These are phyloP conservation scores for Diaporthe velutina DNA, from an alignment of 2,329 filamentous ascomycete species.

Conservation along the genomic window DNA sequence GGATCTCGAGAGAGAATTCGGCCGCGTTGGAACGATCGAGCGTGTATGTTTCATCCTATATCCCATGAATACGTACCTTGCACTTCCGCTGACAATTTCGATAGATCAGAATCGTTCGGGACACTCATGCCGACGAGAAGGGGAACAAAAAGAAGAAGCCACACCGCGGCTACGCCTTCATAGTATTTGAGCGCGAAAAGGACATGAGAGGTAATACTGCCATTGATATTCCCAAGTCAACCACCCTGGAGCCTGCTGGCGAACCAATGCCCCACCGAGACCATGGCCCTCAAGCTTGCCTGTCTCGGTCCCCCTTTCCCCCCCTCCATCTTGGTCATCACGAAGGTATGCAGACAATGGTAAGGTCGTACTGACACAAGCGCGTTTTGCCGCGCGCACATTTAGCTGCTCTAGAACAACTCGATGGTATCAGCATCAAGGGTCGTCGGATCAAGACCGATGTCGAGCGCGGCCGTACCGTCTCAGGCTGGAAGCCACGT, in stretches of 20 bases:
- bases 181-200: constrained; percentile 96
- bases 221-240: constrained; percentile 56
- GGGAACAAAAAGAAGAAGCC: constrained; percentile 84
- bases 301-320: constrained; percentile 55
- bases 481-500: constrained; percentile 92
- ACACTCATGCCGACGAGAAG: constrained; percentile 77
- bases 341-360: constrained; percentile 56
- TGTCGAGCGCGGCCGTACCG: constrained; percentile 94
- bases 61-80: too few relatives aligned
- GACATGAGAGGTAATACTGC: constrained; percentile 96
- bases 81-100: constrained; percentile 11
- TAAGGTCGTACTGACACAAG: constrained; percentile 78
- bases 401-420: constrained; percentile 87
- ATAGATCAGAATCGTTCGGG: constrained; percentile 88
- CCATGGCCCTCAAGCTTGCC: constrained; percentile 70
- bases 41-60: constrained; percentile 68
- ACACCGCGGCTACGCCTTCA: constrained; percentile 93
- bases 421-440: constrained; percentile 92
- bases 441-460: constrained; percentile 94
- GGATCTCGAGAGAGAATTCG: constrained; percentile 94
- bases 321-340: constrained; percentile 42
- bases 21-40: constrained; percentile 93
- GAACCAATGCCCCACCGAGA: constrained; percentile 56
- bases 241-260: constrained; percentile 58
- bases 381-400: constrained; percentile 69